Conservation (phyloP, 768 basidiomycete genomes). For the Gautieria morchelliformis region DNA sequence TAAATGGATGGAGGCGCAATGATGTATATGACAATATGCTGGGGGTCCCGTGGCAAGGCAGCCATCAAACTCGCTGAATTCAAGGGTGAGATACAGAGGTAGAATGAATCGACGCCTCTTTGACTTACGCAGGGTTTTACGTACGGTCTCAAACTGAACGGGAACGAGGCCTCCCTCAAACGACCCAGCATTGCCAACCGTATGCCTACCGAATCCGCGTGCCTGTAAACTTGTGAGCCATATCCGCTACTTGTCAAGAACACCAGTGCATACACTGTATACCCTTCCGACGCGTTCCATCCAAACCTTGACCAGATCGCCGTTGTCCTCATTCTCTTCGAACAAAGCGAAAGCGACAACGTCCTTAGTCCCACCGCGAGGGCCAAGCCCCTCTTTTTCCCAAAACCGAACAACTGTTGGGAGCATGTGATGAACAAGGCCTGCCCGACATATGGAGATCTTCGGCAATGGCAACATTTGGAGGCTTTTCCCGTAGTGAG, state of each 20-base stretch:
- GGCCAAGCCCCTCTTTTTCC: constrained; percentile 73
- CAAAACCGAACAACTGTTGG: constrained; percentile 73
- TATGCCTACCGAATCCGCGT: constrained; percentile 50
- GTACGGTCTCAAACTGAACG: constrained; percentile 58
- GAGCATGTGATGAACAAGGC: constrained; percentile 56
- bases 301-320: constrained; percentile 48
- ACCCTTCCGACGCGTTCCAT: constrained; percentile 38
- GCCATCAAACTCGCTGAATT: constrained; percentile 40
- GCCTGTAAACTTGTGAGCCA: constrained; percentile 30
- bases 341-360: constrained; percentile 59
- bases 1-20: constrained; percentile 44
- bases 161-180: constrained; percentile 51
- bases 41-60: constrained; percentile 27
- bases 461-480: constrained; percentile 39
- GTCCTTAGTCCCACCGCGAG: constrained; percentile 63
- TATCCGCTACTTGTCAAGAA: constrained; percentile 2
- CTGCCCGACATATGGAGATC: constrained; percentile 58
- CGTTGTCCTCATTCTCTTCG: constrained; percentile 45
- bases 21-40: constrained; percentile 57
- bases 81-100: background rate
- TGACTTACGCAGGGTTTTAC: constrained; percentile 51
- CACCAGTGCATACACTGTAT: constrained; percentile 44
- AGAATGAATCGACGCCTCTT: background rate
- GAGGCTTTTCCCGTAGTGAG: background rate
- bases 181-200: constrained; percentile 39